phyloP scores from a whole-genome alignment of 1,284 basidiomycete species.

The Irpex sp. region DNA sequence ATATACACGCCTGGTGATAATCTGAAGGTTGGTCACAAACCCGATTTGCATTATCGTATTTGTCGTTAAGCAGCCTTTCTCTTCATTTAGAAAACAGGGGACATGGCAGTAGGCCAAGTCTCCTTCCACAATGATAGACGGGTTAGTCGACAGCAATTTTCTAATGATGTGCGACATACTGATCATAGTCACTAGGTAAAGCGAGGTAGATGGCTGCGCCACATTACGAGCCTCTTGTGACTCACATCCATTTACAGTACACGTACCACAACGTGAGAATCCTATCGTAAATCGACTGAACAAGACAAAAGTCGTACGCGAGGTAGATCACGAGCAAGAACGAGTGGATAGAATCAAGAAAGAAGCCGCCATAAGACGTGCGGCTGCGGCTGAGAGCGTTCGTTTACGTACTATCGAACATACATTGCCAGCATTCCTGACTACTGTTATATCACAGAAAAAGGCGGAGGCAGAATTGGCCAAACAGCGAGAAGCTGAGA shows the following conservation, averaged over 20 bases:
- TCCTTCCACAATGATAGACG: slow-evolving; percentile 90
- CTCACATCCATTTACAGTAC: slow-evolving; percentile 40
- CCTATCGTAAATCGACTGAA: slow-evolving; percentile 90
- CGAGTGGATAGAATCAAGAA: slow-evolving; percentile 76
- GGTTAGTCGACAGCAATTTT: slow-evolving; percentile 36
- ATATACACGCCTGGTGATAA: slow-evolving; percentile 93
- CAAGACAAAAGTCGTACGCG: slow-evolving; percentile 86
- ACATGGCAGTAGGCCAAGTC: slow-evolving; percentile 95
- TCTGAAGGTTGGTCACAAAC: slow-evolving; percentile 61
- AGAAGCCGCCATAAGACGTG: slow-evolving; percentile 68
- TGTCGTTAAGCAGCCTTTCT: background rate
- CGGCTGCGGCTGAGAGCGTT: slow-evolving; percentile 62
- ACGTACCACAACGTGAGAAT: slow-evolving; percentile 83
- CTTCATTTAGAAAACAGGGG: slow-evolving; percentile 79
- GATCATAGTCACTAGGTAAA: slow-evolving; percentile 54
- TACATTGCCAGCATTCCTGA: background rate
- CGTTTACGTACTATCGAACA: background rate
- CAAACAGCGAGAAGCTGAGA: slow-evolving; percentile 67
- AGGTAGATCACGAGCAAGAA: slow-evolving; percentile 92
- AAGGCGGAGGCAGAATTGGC: slow-evolving; percentile 70
- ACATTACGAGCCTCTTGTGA: background rate
- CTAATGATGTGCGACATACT: background rate
- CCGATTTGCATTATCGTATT: too few species aligned
- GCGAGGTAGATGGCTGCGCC: slow-evolving; percentile 47
- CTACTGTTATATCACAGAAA: slow-evolving; percentile 39